Base-by-base conservation (phyloP, 1,284 basidiomycete species). In the Cutaneotrichosporon cyanovorans region DNA sequence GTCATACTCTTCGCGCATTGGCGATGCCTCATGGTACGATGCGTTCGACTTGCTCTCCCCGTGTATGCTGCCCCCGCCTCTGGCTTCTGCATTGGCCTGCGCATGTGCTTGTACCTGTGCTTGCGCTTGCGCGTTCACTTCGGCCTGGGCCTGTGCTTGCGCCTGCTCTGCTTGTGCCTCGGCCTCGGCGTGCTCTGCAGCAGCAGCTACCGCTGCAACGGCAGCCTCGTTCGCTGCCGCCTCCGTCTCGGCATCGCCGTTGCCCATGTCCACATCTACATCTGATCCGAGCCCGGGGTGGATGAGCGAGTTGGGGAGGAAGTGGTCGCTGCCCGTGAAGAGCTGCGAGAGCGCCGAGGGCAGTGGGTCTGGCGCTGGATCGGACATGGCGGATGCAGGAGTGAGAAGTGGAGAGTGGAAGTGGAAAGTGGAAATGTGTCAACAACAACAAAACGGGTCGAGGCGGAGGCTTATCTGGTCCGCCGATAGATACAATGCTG, bases 261-360 rank as follows among this genome's bases (percentile, higher is more conserved):
- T 11, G 38, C n/a, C n/a, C n/a, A 16, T 12, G 20, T 32, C 22
- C 11, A 18, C 25, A 5, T 40, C 19, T n/a, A 18, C 14, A 19
- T 21, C 19, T 12, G 40, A 5, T 22, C 19, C 40, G 25, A 53
- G 41, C 8, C 16, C 21, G 7, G 42, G 36, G 39, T 53, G 43
- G 23, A 53, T 46, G 10, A 53, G 37, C 15, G 46, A 46, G 41
- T 48, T 0, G 44, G 45, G 42, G 21, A 53, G 48, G 21, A 50
- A 53, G 41, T 53, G 51, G 33, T 50, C 45, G 22, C 41, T 45
- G n/a, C 38, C 42, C 2, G 45, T 36, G 25, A 53, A 53, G 15
- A 53, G 45, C 35, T 48, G 45, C 2, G 37, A 36, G 14, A 53
- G 51, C 20, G 48, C 48, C 23, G 48, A 46, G 18, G 48, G 48